Base-by-base conservation (phyloP, 1,284 basidiomycete genomes). In the Leccinum subrobustum region DNA sequence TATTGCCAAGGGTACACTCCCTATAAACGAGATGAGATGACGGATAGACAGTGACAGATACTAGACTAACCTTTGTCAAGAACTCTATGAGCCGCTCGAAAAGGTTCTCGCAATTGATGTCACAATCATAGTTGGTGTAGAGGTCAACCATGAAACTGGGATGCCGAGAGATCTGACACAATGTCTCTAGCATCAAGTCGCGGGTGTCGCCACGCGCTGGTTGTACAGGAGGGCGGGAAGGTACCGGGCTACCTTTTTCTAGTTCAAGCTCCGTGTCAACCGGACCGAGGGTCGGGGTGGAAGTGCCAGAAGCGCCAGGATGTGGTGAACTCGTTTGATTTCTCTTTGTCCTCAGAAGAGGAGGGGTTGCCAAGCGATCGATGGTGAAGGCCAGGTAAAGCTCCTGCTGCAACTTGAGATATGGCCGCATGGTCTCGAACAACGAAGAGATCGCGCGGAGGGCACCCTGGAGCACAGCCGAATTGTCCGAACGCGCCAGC, bases 91-190 rank as follows among this genome's bases (percentile, higher is more conserved):
- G 76, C 7, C 92, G 82, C 73, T 98, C 95, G 69, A 96, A 98
- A 61, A 99, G 77, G 73, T 99, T 96, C 78, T 98, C 96, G 75
- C 93, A 96, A 70, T 98, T 96, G 64, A 92, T 88, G 69, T 98
- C 93, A 73, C 95, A 98, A 74, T 99, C 97, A 75, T 97, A 99
- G 75, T 99, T 99, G 61, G 88, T 83, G 79, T 94, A 99, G 9
- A 98, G 80, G 71, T 98, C 94, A 52, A 97, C 93, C 89, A 98
- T 94, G 76, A 96, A 96, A 69, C 89, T 91, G 1, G 91, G 85
- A 67, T 90, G 85, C 5, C 89, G 82, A 31, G 91, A 89, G 54
- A 98, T 86, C 62, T 94, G 89, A 55, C 84, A 84, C 31, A 99
- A 77, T 2, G 92, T 92, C 75, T 98, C 97, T 61, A 99, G 80